Evolutionary conservation across 164 flowering plant species (phyloP).

Genomic region (Brasenia schreberi): DNA sequence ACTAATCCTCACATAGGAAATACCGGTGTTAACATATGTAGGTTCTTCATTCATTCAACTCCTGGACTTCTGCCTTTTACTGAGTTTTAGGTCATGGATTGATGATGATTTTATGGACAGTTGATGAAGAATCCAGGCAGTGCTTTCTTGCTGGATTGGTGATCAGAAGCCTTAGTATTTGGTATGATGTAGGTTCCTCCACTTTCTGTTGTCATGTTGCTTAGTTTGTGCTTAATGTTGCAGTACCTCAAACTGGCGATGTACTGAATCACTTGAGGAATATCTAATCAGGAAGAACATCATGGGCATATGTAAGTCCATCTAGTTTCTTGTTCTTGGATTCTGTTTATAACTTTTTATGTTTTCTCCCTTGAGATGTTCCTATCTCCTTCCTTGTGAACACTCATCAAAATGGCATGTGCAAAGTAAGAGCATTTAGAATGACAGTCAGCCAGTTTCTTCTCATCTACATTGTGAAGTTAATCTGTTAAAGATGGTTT

Average conservation of each 20-base stretch:
- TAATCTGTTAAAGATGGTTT: no score
- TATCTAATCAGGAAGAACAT: constrained; percentile 67
- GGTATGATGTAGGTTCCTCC: constrained; percentile 3
- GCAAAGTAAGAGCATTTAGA: no score
- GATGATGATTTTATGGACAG: neutral
- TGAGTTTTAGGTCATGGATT: neutral
- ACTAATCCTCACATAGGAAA: constrained; percentile 18
- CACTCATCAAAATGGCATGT: neutral
- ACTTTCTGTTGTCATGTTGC: neutral
- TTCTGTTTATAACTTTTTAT: neutral
- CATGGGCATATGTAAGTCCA: constrained; percentile 80
- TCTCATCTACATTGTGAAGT: neutral
- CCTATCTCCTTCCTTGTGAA: neutral
- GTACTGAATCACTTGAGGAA: constrained; percentile 44
- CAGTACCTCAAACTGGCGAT: constrained; percentile 86
- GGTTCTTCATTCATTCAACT: neutral
- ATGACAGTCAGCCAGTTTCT: no score
- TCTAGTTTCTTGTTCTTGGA: neutral
- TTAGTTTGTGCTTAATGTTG: neutral
- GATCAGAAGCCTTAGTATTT: constrained; percentile 12
- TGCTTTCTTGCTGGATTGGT: constrained; percentile 14
- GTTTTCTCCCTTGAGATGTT: neutral
- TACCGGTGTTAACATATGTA: constrained; percentile 11
- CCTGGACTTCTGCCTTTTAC: neutral
- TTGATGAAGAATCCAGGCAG: constrained; percentile 13